Percentiles rank a stretch among this genome's conserved stretches.
Conservation (phyloP, 805 yeast genomes). For the Cyberlindnera meyerae region DNA sequence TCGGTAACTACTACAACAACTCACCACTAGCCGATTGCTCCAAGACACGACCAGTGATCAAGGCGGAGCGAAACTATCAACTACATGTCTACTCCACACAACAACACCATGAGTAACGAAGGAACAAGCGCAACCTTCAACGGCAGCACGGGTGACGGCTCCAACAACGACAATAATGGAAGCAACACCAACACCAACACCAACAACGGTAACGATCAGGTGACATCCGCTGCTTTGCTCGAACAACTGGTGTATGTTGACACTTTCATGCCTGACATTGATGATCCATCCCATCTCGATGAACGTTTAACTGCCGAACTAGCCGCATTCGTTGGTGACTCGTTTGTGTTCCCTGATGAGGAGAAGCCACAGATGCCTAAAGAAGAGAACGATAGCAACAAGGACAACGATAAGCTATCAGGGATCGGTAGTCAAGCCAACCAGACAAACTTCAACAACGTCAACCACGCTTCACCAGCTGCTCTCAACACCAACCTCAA, state of each 20-base stretch:
- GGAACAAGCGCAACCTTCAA: too few relatives aligned
- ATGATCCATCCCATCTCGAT: constrained; percentile 39
- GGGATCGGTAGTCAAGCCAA: neutral
- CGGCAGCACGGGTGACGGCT: too few relatives aligned
- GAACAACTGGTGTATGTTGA: constrained; percentile 81
- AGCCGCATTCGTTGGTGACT: constrained; percentile 79
- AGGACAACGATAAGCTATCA: neutral
- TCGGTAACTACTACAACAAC: too few relatives aligned
- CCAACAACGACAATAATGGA: neutral
- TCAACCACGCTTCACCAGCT: too few relatives aligned
- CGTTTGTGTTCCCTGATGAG: constrained; percentile 78
- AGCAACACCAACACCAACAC: neutral
- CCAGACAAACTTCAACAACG: neutral
- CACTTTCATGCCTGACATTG: constrained; percentile 57
- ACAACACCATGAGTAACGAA: too few relatives aligned
- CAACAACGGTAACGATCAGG: constrained; percentile 15
- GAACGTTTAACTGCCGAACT: constrained; percentile 58
- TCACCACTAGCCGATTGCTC: too few relatives aligned
- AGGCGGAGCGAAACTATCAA: too few relatives aligned
- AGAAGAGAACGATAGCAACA: constrained; percentile 7
- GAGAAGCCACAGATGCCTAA: constrained; percentile 46
- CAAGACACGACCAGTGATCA: too few relatives aligned
- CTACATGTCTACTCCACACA: neutral
- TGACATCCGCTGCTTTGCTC: constrained; percentile 42
- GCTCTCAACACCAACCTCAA: neutral